Conservation (phyloP, 306 rosid species). For the Trifolium pratense region DNA sequence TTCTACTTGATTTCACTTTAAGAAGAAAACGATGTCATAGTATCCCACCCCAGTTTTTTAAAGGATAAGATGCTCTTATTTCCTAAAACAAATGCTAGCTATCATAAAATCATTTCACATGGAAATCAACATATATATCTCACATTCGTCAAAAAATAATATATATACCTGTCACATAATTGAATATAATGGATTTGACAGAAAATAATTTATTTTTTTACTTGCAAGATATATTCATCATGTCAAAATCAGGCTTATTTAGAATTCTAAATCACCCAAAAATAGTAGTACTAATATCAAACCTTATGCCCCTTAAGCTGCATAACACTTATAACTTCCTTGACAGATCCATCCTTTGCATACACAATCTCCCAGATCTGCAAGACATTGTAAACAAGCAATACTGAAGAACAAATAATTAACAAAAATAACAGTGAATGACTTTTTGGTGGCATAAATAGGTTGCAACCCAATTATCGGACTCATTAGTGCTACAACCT, state of each 20-base stretch:
- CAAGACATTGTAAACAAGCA: slow-evolving; percentile 35
- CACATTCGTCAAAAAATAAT: no score
- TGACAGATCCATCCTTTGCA: slow-evolving; percentile 93
- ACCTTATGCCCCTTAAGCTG: slow-evolving; percentile 99
- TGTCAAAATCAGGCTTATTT: slow-evolving; percentile 27
- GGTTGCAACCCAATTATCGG: neutral
- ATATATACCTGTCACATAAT: neutral
- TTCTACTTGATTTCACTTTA: neutral
- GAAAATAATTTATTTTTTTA: neutral
- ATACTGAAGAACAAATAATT: slow-evolving; percentile 22
- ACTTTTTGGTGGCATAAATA: slow-evolving; percentile 10
- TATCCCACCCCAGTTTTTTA: no score
- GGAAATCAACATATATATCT: slow-evolving; percentile 16
- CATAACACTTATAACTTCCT: slow-evolving; percentile 90
- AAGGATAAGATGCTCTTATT: no score
- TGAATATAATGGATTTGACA: slow-evolving; percentile 3
- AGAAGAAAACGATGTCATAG: neutral
- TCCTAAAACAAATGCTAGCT: no score
- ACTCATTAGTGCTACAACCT: neutral
- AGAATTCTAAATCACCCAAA: slow-evolving; percentile 30
- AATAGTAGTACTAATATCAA: slow-evolving; percentile 22
- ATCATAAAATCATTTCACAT: no score
- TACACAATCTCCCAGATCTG: slow-evolving; percentile 95
- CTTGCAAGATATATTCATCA: slow-evolving; percentile 17
- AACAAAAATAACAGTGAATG: neutral